These are phyloP conservation scores for Oidiodendron maius DNA, from an alignment of 495 filamentous ascomycete species.

Conservation along the genomic window DNA sequence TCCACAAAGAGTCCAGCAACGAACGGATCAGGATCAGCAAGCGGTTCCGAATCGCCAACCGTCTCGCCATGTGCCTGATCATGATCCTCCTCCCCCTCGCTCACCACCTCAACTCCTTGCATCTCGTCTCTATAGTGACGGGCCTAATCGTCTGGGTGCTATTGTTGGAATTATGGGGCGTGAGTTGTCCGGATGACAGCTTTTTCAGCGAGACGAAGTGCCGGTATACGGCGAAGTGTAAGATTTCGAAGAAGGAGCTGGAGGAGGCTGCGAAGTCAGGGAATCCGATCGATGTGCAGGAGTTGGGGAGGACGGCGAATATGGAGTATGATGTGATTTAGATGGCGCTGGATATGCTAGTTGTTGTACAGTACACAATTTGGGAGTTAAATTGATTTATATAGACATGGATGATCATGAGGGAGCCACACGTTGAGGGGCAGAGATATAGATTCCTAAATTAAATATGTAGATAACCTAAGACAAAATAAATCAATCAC, in stretches of 20 bases:
- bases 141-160: constrained; percentile 40
- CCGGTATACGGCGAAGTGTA: constrained; percentile 21
- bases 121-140: constrained; percentile 43
- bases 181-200: constrained; percentile 35
- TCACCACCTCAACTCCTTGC: constrained; percentile 36
- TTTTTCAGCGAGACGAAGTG: constrained; percentile 22
- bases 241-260: constrained; percentile 20
- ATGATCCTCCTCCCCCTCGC: constrained; percentile 44
- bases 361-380: constrained; percentile 3
- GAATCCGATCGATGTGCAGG: constrained; percentile 15
- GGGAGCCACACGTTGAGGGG: too few relatives aligned
- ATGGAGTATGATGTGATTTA: constrained; percentile 8
- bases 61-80: constrained; percentile 39
- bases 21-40: constrained; percentile 37
- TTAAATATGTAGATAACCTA: too few relatives aligned
- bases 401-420: too few relatives aligned
- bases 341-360: constrained; percentile 19
- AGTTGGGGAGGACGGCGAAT: too few relatives aligned
- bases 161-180: constrained; percentile 44
- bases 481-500: too few relatives aligned
- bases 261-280: constrained; percentile 14
- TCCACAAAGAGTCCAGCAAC: constrained; percentile 32
- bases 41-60: constrained; percentile 34
- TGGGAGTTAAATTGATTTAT: not conserved
- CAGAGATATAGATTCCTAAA: too few relatives aligned